Conservation (phyloP, 2,329 filamentous ascomycete genomes). For the Monilinia vaccinii-corymbosi region DNA sequence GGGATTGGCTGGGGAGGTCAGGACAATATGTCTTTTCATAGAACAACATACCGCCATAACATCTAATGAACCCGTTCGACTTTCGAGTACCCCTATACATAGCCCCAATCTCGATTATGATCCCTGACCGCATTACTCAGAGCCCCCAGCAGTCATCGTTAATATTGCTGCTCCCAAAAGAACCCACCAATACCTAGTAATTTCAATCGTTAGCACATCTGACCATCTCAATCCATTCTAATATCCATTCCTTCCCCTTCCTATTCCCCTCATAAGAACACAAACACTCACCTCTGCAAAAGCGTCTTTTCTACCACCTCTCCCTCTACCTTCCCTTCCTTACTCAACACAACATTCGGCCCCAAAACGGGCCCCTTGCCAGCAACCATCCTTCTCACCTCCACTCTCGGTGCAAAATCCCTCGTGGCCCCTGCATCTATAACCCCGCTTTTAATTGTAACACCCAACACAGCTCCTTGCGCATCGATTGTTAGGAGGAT, state of each 20-base stretch:
- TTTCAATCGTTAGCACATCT: background rate
- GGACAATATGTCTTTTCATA: background rate
- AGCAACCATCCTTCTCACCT: constrained; percentile 38
- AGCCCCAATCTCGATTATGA: background rate
- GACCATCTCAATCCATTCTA: background rate
- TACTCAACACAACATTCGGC: constrained; percentile 51
- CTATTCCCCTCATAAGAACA: background rate
- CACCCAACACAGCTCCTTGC: constrained; percentile 39
- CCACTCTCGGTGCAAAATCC: constrained; percentile 54
- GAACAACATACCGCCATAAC: background rate
- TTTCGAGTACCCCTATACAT: background rate
- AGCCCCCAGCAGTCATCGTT: constrained; percentile 42
- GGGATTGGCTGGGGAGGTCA: no score
- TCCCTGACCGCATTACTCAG: constrained; percentile 30
- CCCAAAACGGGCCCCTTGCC: constrained; percentile 53
- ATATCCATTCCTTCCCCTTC: no score
- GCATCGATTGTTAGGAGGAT: constrained; percentile 44
- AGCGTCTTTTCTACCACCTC: constrained; percentile 53
- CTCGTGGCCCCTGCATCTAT: constrained; percentile 57
- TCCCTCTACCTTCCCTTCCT: constrained; percentile 49
- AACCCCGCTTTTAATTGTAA: constrained; percentile 43
- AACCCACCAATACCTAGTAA: constrained; percentile 52
- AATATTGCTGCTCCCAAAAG: constrained; percentile 44
- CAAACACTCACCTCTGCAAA: constrained; percentile 52
- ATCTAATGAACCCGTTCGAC: background rate